These are phyloP conservation scores for Gossypium davidsonii DNA, from an alignment of 441 rosid species.

Conservation along the genomic window DNA sequence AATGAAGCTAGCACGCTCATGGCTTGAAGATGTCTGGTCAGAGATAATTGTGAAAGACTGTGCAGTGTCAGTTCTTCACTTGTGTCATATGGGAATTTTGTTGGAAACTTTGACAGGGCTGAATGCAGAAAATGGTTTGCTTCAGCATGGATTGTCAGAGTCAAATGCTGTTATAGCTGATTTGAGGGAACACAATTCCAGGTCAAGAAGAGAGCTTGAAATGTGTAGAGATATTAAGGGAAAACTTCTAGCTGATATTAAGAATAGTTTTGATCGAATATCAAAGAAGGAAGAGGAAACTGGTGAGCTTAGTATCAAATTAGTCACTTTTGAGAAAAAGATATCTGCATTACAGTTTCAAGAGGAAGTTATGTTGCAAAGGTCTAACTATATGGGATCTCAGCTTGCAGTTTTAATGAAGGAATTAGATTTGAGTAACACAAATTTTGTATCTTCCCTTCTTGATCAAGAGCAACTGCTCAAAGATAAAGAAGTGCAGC, in stretches of 20 bases:
- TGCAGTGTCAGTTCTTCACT: conserved; percentile 85
- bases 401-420: conserved; percentile 71
- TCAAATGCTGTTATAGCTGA: conserved; percentile 67
- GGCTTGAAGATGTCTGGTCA: conserved; percentile 96
- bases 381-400: conserved; percentile 73
- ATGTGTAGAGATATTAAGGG: conserved; percentile 71
- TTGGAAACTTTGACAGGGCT: conserved; percentile 82
- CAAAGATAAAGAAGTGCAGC: conserved; percentile 42
- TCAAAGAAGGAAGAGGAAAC: conserved; percentile 81
- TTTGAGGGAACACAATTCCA: conserved; percentile 70
- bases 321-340: conserved; percentile 66
- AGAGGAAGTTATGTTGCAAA: conserved; percentile 90
- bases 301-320: conserved; percentile 49
- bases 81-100: conserved; percentile 88
- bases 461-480: conserved; percentile 52
- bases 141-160: conserved; percentile 71
- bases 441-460: conserved; percentile 44
- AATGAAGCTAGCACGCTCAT: conserved; percentile 48
- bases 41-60: conserved; percentile 87
- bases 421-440: conserved; percentile 64
- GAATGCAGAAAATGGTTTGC: conserved; percentile 86
- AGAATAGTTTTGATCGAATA: conserved; percentile 68
- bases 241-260: conserved; percentile 79
- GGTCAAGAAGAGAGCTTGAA: conserved; percentile 77
- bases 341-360: conserved; percentile 66